A percentile compares a stretch with the other conserved stretches of the same genome.
Evolutionary conservation across 192 early-diverging fungal species (phyloP).

Genomic region (Coemansia sp.): DNA sequence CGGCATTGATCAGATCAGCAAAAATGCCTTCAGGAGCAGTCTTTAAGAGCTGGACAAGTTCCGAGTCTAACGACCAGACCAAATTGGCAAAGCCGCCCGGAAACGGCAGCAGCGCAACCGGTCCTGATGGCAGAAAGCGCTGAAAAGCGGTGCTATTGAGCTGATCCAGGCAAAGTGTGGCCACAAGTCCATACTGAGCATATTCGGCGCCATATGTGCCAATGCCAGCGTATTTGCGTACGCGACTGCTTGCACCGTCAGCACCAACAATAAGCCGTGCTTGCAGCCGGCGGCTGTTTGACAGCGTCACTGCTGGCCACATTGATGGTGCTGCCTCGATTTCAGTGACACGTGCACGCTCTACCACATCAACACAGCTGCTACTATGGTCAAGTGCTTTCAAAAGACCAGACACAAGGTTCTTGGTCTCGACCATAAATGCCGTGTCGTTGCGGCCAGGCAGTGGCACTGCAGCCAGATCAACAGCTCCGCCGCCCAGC

Average conservation of each 20-base stretch:
- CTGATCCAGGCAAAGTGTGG: conserved; percentile 66
- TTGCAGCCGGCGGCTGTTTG: conserved; percentile 61
- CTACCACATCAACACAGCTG: conserved; percentile 62
- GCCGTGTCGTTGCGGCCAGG: conserved; percentile 57
- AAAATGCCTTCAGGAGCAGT: conserved; percentile 65
- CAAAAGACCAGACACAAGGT: conserved; percentile 72
- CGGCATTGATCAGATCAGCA: conserved; percentile 74
- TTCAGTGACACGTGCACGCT: conserved; percentile 63
- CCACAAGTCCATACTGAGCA: conserved; percentile 80
- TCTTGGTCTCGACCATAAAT: conserved; percentile 85
- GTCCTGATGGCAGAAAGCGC: conserved; percentile 91
- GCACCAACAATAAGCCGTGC: conserved; percentile 83
- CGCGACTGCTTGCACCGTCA: conserved; percentile 84
- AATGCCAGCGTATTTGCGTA: conserved; percentile 80
- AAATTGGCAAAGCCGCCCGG: conserved; percentile 63
- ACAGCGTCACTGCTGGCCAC: conserved; percentile 78
- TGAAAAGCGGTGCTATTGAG: conserved; percentile 81
- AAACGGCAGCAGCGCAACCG: conserved; percentile 85
- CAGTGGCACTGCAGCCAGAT: conserved; percentile 11
- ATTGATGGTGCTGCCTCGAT: conserved; percentile 34
- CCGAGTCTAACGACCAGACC: conserved; percentile 84
- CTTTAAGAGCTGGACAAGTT: conserved; percentile 64
- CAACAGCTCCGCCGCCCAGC: conserved; percentile 18
- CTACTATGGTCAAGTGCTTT: conserved; percentile 43
- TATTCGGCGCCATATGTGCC: conserved; percentile 87